These are phyloP conservation scores for Cichorium intybus DNA, from an alignment of 140 eudicot species.

Conservation along the genomic window DNA sequence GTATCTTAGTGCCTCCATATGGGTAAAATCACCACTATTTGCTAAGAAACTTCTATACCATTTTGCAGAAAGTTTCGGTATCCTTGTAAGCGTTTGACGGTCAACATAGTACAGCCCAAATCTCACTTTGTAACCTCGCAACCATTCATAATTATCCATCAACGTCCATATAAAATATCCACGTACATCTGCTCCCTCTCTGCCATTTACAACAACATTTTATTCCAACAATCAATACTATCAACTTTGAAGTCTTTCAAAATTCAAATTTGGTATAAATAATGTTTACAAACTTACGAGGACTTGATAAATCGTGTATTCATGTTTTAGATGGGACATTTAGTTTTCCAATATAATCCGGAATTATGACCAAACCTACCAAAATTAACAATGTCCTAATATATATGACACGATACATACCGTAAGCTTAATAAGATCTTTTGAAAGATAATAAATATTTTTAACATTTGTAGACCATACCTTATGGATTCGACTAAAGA, in stretches of 20 bases:
- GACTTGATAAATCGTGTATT: too few relatives aligned
- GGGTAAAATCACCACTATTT: conserved; percentile 21
- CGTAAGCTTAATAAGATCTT: too few relatives aligned
- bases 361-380: too few relatives aligned
- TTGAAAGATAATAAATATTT: too few relatives aligned
- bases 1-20: neutral
- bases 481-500: conserved; percentile 48
- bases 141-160: conserved; percentile 82
- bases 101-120: conserved; percentile 60
- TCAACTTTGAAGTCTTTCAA: neutral
- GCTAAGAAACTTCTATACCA: conserved; percentile 59
- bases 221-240: neutral
- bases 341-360: too few relatives aligned
- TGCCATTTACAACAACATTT: conserved; percentile 10
- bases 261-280: neutral
- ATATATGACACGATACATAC: too few relatives aligned
- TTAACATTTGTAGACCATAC: conserved; percentile 20
- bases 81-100: conserved; percentile 43
- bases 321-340: too few relatives aligned
- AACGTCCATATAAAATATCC: conserved; percentile 76
- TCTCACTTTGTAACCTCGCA: conserved; percentile 39
- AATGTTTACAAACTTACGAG: neutral
- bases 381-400: too few relatives aligned
- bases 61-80: conserved; percentile 60
- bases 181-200: conserved; percentile 74